Conservation (phyloP, 257 asterid genomes). For the Rehmannia glutinosa region DNA sequence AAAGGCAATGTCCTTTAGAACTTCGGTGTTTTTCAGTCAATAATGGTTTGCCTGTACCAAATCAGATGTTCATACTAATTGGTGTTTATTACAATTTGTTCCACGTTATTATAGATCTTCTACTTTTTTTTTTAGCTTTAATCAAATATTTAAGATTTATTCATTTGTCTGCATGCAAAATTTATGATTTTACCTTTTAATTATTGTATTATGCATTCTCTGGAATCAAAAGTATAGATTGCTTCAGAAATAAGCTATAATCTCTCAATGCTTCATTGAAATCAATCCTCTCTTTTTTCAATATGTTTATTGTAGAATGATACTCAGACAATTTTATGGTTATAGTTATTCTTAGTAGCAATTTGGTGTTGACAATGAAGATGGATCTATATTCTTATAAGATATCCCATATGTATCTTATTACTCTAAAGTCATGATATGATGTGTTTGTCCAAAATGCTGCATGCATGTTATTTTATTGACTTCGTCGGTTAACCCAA, state of each 20-base stretch:
- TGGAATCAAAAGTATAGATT: not conserved
- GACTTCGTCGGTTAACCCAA: not conserved
- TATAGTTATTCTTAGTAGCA: not conserved
- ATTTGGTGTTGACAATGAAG: not conserved
- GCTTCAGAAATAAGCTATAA: not conserved
- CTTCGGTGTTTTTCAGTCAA: not conserved
- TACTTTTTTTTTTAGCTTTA: too few relatives aligned
- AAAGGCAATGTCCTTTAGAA: not conserved
- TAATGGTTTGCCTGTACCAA: not conserved
- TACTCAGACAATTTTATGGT: not conserved
- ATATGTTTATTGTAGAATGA: not conserved
- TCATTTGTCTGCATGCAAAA: not conserved
- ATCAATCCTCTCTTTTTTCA: not conserved
- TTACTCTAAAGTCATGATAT: not conserved
- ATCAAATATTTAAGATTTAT: not conserved
- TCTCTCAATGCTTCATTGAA: not conserved
- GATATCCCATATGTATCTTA: not conserved
- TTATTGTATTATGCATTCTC: not conserved
- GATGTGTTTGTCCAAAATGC: not conserved
- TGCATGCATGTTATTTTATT: not conserved
- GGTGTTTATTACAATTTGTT: not conserved
- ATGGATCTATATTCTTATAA: not conserved
- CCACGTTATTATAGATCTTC: not conserved
- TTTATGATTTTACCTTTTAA: too few relatives aligned
- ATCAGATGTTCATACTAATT: not conserved